These are phyloP conservation scores for Apodospora peruviana DNA, from an alignment of 495 filamentous ascomycete genomes.

Conservation along the genomic window DNA sequence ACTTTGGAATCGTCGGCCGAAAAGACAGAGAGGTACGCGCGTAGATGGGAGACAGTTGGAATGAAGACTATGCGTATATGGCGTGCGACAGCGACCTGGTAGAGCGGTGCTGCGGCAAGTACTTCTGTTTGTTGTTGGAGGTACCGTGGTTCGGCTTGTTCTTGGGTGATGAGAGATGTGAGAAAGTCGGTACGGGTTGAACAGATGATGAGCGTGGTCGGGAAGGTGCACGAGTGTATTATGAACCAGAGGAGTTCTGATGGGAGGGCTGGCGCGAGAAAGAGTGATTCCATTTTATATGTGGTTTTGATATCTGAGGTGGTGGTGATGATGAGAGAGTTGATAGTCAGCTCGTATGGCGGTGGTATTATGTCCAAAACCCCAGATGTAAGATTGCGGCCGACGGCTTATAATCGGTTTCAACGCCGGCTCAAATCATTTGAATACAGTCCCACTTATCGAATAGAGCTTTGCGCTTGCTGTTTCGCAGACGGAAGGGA, in stretches of 20 bases:
- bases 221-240: constrained; percentile 46
- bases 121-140: background rate
- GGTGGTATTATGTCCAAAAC: too few species aligned
- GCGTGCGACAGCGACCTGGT: constrained; percentile 61
- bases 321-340: background rate
- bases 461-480: too few species aligned
- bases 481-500: too few species aligned
- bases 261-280: constrained; percentile 46
- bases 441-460: too few species aligned
- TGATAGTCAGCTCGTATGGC: too few species aligned
- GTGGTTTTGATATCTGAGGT: background rate
- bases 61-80: constrained; percentile 64
- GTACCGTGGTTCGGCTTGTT: constrained; percentile 1
- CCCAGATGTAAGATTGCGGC: too few species aligned
- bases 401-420: too few species aligned
- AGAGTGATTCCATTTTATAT: constrained; percentile 12
- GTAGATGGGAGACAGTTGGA: constrained; percentile 68
- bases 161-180: constrained; percentile 28
- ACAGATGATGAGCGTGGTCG: constrained; percentile 67
- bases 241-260: constrained; percentile 60
- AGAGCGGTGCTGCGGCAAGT: constrained; percentile 59
- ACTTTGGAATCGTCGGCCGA: constrained; percentile 20
- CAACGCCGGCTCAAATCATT: too few species aligned
- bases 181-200: constrained; percentile 60
- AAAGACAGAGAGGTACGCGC: constrained; percentile 64